Evolutionary conservation across 2,329 filamentous ascomycete genomes (phyloP).

Genomic region (Juglanconis oblonga): DNA sequence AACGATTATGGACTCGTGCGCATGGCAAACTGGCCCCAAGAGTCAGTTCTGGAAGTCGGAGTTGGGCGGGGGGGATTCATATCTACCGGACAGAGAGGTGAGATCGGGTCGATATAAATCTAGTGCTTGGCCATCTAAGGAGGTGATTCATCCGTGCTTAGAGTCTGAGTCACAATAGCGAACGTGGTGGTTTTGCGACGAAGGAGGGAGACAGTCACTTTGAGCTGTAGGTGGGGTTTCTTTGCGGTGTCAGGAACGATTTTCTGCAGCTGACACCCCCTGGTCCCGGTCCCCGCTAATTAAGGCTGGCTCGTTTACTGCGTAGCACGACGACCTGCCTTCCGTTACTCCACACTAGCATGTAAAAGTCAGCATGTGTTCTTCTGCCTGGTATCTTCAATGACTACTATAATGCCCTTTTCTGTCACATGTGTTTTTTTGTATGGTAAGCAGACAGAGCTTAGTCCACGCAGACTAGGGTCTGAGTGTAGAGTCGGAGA

Average conservation of each 20-base stretch:
- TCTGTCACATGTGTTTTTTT: too few relatives aligned
- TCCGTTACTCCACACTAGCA: too few relatives aligned
- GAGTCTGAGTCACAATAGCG: slow-evolving; percentile 5
- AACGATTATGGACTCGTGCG: background rate
- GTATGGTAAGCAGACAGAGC: too few relatives aligned
- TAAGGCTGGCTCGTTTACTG: too few relatives aligned
- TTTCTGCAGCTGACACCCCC: background rate
- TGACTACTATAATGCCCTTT: too few relatives aligned
- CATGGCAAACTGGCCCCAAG: background rate
- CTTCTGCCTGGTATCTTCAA: too few relatives aligned
- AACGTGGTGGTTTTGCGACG: background rate
- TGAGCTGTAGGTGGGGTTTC: background rate
- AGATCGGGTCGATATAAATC: background rate
- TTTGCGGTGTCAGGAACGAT: background rate
- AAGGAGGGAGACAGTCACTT: background rate
- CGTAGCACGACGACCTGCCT: too few relatives aligned
- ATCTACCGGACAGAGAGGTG: background rate
- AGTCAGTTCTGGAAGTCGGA: background rate
- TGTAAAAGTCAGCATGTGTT: too few relatives aligned
- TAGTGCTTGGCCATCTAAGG: background rate
- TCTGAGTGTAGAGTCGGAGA: too few relatives aligned
- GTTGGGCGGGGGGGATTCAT: background rate
- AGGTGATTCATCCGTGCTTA: slow-evolving; percentile 3
- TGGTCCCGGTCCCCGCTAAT: background rate
- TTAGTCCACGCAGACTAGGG: too few relatives aligned